Evolutionary conservation across 768 basidiomycete genomes (phyloP).

Genomic region (Sarcodon sp.): DNA sequence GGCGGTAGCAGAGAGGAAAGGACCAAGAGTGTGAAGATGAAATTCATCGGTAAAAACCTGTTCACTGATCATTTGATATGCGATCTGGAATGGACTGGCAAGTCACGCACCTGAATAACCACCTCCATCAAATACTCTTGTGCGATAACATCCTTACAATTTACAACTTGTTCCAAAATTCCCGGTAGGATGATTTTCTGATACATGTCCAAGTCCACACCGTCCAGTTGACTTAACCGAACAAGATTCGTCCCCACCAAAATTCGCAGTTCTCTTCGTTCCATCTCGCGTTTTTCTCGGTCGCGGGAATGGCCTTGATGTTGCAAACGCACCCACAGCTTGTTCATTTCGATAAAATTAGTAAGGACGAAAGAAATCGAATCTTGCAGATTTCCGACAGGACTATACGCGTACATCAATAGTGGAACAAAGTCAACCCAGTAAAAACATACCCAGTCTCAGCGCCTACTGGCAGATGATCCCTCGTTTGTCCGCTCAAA

Average conservation of each 20-base stretch:
- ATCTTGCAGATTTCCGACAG: conserved; percentile 84
- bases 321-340: conserved; percentile 97
- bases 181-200: conserved; percentile 77
- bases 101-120: conserved; percentile 74
- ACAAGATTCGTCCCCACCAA: conserved; percentile 97
- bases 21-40: conserved; percentile 90
- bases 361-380: conserved; percentile 93
- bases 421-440: not conserved
- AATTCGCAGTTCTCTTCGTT: conserved; percentile 89
- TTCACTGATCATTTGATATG: not conserved
- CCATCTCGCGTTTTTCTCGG: conserved; percentile 94
- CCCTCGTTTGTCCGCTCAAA: conserved; percentile 91
- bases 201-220: conserved; percentile 92
- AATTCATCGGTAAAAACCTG: conserved; percentile 99
- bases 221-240: conserved; percentile 87
- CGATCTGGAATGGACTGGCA: not conserved
- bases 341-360: conserved; percentile 99
- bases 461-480: conserved; percentile 82
- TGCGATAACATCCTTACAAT: conserved; percentile 96
- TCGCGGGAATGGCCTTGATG: conserved; percentile 97
- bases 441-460: conserved; percentile 56
- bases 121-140: conserved; percentile 99
- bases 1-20: conserved; percentile 92
- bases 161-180: conserved; percentile 93
- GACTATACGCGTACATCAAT: conserved; percentile 30